A percentile compares a stretch with the other conserved stretches of the same genome.
These are phyloP conservation scores for Bimuria novae-zelandiae DNA, from an alignment of 2,329 filamentous ascomycete species.

Conservation along the genomic window DNA sequence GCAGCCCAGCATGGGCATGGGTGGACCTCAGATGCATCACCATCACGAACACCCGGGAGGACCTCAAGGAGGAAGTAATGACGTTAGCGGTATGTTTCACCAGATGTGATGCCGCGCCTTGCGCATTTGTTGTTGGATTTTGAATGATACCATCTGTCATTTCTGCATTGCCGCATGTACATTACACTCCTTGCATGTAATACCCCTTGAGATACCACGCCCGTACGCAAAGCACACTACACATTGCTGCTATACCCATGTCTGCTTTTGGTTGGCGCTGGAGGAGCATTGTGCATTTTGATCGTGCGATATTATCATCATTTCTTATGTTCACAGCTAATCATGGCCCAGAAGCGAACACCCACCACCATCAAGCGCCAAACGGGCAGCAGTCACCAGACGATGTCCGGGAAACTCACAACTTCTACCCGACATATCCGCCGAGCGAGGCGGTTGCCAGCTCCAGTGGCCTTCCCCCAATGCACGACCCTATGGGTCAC, in stretches of 20 bases:
- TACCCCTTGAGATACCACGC: conserved; percentile 44
- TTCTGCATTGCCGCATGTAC: conserved; percentile 49
- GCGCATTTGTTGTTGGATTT: conserved; percentile 39
- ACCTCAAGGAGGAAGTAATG: conserved; percentile 69
- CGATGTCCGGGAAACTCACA: conserved; percentile 74
- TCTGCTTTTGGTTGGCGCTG: conserved; percentile 28
- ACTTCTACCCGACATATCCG: conserved; percentile 75
- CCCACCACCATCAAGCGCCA: conserved; percentile 69
- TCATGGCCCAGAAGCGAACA: conserved; percentile 64
- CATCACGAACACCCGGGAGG: conserved; percentile 75
- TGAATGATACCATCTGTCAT: conserved; percentile 50
- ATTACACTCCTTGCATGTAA: conserved; percentile 51
- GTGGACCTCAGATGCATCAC: conserved; percentile 67
- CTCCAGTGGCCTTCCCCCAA: conserved; percentile 65
- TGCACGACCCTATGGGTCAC: conserved; percentile 62
- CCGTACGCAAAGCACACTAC: conserved; percentile 36
- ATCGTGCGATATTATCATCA: conserved; percentile 51
- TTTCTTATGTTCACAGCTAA: conserved; percentile 56
- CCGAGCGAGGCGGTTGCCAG: conserved; percentile 59
- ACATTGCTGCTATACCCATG: conserved; percentile 27
- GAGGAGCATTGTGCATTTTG: conserved; percentile 23
- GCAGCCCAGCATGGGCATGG: conserved; percentile 73
- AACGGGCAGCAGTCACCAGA: conserved; percentile 61
- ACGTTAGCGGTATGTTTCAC: conserved; percentile 97
- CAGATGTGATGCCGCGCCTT: conserved; percentile 74